Conservation (phyloP, 441 rosid species). For the Gossypium laxum region DNA sequence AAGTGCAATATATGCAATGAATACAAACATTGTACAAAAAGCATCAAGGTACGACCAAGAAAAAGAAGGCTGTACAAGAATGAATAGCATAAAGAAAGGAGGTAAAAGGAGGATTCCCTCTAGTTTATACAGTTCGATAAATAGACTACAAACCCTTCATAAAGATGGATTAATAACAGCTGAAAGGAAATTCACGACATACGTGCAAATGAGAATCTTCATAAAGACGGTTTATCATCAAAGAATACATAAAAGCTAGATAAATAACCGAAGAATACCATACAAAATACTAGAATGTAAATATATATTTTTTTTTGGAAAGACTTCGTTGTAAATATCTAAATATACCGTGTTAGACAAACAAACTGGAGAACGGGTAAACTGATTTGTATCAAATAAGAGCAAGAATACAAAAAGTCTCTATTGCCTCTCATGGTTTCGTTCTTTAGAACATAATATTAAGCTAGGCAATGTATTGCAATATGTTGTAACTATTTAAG, state of each 20-base stretch:
- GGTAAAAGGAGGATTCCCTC: not conserved
- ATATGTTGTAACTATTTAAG: not conserved
- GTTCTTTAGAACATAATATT: not conserved
- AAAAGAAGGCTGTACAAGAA: not conserved
- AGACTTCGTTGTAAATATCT: not conserved
- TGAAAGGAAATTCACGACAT: not conserved
- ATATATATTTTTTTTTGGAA: not conserved
- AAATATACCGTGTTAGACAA: not conserved
- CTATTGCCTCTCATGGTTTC: not conserved
- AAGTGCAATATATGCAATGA: not conserved
- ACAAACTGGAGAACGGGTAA: not conserved
- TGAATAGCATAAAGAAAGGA: not conserved
- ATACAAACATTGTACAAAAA: not conserved
- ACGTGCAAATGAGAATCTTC: not conserved
- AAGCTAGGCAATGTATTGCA: not conserved
- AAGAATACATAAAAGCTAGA: not conserved
- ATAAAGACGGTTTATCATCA: not conserved
- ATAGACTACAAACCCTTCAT: not conserved
- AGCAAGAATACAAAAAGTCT: not conserved
- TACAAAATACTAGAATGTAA: not conserved
- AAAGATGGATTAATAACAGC: not conserved
- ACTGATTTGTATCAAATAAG: not conserved
- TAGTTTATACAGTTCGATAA: not conserved
- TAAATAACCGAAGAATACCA: not conserved
- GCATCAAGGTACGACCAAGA: not conserved